Evolutionary conservation across 2,329 filamentous ascomycete genomes (phyloP).

Genomic region (Furcasterigmium sp.): DNA sequence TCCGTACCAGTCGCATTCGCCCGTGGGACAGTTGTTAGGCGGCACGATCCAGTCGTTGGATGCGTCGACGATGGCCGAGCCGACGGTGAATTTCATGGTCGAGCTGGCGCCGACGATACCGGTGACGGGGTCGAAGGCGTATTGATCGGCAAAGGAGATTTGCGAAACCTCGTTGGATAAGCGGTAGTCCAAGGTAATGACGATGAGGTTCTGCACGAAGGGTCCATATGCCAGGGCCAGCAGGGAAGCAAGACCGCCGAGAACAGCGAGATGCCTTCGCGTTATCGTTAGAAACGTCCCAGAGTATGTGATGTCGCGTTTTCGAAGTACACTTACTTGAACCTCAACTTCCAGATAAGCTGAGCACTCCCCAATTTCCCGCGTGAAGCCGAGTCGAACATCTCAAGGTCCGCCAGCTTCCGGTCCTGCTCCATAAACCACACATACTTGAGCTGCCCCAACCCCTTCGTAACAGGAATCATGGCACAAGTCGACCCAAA

Average conservation of each 20-base stretch:
- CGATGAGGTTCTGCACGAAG: conserved; percentile 6
- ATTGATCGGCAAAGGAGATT: neutral
- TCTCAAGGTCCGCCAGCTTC: conserved; percentile 6
- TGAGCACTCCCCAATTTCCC: conserved; percentile 5
- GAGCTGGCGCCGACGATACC: neutral
- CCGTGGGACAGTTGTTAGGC: too few species aligned
- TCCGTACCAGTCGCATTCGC: neutral
- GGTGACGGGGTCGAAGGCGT: too few species aligned
- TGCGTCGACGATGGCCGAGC: neutral
- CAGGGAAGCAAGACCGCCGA: conserved; percentile 7
- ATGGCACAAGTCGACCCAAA: conserved; percentile 8
- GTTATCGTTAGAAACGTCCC: too few species aligned
- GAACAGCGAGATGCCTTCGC: conserved; percentile 7
- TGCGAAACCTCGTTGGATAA: neutral
- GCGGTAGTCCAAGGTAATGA: neutral
- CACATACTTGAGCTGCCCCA: conserved; percentile 7
- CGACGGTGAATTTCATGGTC: neutral
- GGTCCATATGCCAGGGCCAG: conserved; percentile 7
- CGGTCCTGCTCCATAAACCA: conserved; percentile 8
- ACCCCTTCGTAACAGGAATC: conserved; percentile 6
- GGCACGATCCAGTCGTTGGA: neutral
- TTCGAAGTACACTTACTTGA: too few species aligned
- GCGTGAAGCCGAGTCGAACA: conserved; percentile 7
- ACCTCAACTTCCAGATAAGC: conserved; percentile 7
- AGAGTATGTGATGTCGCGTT: too few species aligned